Conservation (phyloP, 1,284 basidiomycete genomes). For the Fereydounia khargensis region DNA sequence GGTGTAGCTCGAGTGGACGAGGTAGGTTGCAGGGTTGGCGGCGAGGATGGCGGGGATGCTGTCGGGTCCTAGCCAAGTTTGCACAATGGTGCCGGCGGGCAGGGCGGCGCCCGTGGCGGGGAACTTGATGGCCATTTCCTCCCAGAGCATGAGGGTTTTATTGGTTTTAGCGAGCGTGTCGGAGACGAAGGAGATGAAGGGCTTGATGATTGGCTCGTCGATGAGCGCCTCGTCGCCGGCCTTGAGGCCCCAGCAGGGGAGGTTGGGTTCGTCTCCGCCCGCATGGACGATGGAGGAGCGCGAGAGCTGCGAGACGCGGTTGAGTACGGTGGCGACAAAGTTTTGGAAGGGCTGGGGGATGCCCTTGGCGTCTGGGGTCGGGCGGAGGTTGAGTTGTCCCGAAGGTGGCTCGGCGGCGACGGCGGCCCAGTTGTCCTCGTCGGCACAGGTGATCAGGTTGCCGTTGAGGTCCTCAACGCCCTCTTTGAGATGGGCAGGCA, state of each 20-base stretch:
- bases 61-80: slow-evolving; percentile 70
- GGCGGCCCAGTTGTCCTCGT: slow-evolving; percentile 65
- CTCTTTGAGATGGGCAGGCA: slow-evolving; percentile 74
- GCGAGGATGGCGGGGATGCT: slow-evolving; percentile 66
- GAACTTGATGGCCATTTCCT: slow-evolving; percentile 60
- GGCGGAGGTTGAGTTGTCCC: slow-evolving; percentile 65
- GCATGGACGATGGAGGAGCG: slow-evolving; percentile 70
- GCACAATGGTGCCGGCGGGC: slow-evolving; percentile 68
- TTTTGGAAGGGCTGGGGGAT: slow-evolving; percentile 59
- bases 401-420: slow-evolving; percentile 68
- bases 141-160: slow-evolving; percentile 71
- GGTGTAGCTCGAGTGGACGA: slow-evolving; percentile 61
- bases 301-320: slow-evolving; percentile 59
- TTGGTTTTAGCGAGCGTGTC: slow-evolving; percentile 59
- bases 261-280: slow-evolving; percentile 80
- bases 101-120: slow-evolving; percentile 60
- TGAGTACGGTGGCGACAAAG: slow-evolving; percentile 38
- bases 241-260: slow-evolving; percentile 64
- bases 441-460: slow-evolving; percentile 68
- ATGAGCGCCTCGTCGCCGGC: slow-evolving; percentile 19
- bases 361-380: slow-evolving; percentile 7
- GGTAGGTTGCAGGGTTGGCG: slow-evolving; percentile 68
- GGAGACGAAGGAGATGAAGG: slow-evolving; percentile 67
- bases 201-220: slow-evolving; percentile 59
- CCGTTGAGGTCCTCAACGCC: slow-evolving; percentile 68